phyloP scores from a whole-genome alignment of 1,284 basidiomycete genomes.

The Polyporus tsugae region DNA sequence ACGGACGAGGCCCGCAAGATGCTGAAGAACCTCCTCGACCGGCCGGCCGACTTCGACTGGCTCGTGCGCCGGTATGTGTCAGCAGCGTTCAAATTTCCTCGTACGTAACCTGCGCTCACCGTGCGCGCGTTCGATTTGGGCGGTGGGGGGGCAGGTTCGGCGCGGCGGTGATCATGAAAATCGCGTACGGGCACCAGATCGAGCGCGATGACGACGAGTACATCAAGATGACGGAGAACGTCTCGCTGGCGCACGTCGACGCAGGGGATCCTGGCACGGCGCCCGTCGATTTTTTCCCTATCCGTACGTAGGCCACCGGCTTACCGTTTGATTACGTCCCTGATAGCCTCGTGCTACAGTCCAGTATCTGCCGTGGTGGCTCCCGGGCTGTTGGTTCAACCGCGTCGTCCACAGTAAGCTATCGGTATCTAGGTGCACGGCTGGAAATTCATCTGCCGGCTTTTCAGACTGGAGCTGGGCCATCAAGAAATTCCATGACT shows the following conservation, averaged over 20 bases:
- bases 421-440: neutral
- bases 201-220: constrained; percentile 34
- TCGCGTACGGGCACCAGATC: constrained; percentile 38
- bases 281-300: constrained; percentile 36
- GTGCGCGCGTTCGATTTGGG: neutral
- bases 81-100: neutral
- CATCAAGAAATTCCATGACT: constrained; percentile 31
- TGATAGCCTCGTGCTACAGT: constrained; percentile 23
- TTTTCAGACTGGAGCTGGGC: constrained; percentile 31
- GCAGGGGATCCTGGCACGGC: constrained; percentile 30
- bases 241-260: constrained; percentile 28
- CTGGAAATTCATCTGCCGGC: no score
- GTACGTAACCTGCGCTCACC: constrained; percentile 14
- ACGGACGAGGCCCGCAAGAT: constrained; percentile 34
- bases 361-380: constrained; percentile 37
- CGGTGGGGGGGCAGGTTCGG: constrained; percentile 25
- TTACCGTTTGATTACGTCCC: constrained; percentile 5
- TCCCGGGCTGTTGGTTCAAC: constrained; percentile 40
- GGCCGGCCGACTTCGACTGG: constrained; percentile 36
- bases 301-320: constrained; percentile 25
- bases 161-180: constrained; percentile 36
- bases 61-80: constrained; percentile 30
- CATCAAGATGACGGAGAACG: constrained; percentile 34
- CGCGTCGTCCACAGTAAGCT: constrained; percentile 31
- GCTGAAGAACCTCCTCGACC: constrained; percentile 32